These are phyloP conservation scores for Pleurotus eryngii DNA, from an alignment of 768 basidiomycete species.

Conservation along the genomic window DNA sequence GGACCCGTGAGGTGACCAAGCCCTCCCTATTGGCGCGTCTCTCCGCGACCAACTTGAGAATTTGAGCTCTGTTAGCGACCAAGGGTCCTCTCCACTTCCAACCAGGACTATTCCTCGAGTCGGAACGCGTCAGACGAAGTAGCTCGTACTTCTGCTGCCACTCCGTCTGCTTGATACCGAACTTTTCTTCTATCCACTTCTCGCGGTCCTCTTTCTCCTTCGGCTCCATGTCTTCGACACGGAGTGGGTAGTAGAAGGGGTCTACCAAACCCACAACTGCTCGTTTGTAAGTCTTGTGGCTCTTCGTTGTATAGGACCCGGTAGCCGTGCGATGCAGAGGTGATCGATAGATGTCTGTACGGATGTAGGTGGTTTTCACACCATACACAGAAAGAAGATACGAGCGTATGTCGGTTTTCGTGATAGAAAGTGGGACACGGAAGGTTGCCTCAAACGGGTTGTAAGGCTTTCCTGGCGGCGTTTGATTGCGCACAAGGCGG, in stretches of 20 bases:
- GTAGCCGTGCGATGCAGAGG: slow-evolving; percentile 31
- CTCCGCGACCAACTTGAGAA: slow-evolving; percentile 40
- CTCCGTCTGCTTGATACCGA: slow-evolving; percentile 41
- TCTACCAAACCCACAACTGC: slow-evolving; percentile 89
- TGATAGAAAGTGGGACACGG: slow-evolving; percentile 83
- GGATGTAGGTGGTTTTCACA: slow-evolving; percentile 87
- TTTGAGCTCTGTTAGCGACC: slow-evolving; percentile 43
- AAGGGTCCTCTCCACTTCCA: slow-evolving; percentile 39
- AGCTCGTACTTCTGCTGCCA: slow-evolving; percentile 34
- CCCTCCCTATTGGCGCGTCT: slow-evolving; percentile 38
- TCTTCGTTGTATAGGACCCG: slow-evolving; percentile 26
- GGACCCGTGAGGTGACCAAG: slow-evolving; percentile 31
- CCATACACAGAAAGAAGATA: slow-evolving; percentile 86
- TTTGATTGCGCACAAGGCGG: slow-evolving; percentile 80
- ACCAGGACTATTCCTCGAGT: slow-evolving; percentile 26
- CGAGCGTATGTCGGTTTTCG: slow-evolving; percentile 88
- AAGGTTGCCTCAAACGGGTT: slow-evolving; percentile 96
- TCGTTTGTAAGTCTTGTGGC: slow-evolving; percentile 76
- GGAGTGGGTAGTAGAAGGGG: slow-evolving; percentile 90
- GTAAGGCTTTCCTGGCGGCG: slow-evolving; percentile 73
- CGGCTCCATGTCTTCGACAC: slow-evolving; percentile 72
- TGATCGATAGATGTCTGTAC: slow-evolving; percentile 87
- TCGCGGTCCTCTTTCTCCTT: slow-evolving; percentile 52
- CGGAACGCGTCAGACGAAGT: slow-evolving; percentile 35
- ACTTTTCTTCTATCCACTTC: slow-evolving; percentile 62